phyloP scores from a whole-genome alignment of 805 yeast genomes.

The Ogataea methylovora region DNA sequence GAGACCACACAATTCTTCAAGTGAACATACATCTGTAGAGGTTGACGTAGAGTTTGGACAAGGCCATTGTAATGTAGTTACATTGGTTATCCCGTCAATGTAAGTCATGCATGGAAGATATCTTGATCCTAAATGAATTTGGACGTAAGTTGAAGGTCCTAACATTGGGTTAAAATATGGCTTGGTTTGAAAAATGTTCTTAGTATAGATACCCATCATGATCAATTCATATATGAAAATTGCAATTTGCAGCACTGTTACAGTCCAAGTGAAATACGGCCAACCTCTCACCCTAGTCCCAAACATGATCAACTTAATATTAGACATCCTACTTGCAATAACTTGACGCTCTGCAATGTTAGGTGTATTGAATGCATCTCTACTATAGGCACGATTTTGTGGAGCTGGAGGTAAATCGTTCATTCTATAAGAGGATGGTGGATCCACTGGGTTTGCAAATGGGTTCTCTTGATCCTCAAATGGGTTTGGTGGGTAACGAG shows the following conservation, averaged over 20 bases:
- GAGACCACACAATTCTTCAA: slow-evolving; percentile 56
- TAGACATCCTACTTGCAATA: no score
- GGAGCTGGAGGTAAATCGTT: no score
- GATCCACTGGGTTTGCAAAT: no score
- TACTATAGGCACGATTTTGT: no score
- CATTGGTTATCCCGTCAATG: slow-evolving; percentile 42
- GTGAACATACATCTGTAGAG: slow-evolving; percentile 47
- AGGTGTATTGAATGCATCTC: no score
- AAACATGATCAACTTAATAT: slow-evolving; percentile 3
- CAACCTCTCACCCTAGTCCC: slow-evolving; percentile 11
- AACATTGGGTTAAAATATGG: slow-evolving; percentile 76
- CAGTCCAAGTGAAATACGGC: slow-evolving; percentile 25
- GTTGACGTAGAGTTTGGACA: slow-evolving; percentile 60
- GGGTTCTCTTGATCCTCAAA: no score
- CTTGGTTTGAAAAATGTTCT: slow-evolving; percentile 56
- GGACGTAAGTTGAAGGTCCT: slow-evolving; percentile 63
- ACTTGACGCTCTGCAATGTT: no score
- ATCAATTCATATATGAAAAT: slow-evolving; percentile 59
- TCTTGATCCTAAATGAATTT: slow-evolving; percentile 64
- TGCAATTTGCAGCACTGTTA: slow-evolving; percentile 38
- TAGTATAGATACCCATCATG: slow-evolving; percentile 50
- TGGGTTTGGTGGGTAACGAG: no score
- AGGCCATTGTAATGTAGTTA: slow-evolving; percentile 41
- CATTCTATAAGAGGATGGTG: no score
- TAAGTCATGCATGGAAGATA: slow-evolving; percentile 64